Base-by-base conservation (phyloP, 345 rosid species). In the Passiflora organensis region DNA sequence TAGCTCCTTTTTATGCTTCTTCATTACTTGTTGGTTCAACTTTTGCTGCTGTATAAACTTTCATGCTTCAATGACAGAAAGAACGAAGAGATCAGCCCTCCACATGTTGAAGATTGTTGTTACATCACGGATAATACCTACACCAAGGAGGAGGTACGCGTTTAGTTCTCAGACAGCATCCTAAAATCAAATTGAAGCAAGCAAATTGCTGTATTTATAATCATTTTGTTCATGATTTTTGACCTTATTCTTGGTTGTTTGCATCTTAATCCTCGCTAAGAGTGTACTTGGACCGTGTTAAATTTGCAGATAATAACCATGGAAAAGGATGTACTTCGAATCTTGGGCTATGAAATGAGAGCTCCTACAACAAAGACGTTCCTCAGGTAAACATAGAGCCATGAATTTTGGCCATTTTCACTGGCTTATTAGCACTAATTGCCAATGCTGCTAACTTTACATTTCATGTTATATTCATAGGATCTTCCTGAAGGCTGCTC, bases 11-110 rank as follows among this genome's bases (percentile, higher is more conserved):
- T 21, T 0, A 15, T 24, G 18, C 13, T 39, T 1, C 10, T 48
- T 49, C 0, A 1, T 22, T n/a, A 28, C 47, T 47, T 15, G 12
- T n/a, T 32, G 14, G 15, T 42, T 4, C 32, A n/a, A n/a, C 23
- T 13, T 6, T 41, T 42, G 13, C 2, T 0, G 16, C 32, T 47
- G 10, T 23, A 3, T n/a, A 17, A 13, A 10, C 34, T 12, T 36
- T 48, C 12, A 12, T 44, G 25, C 5, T 46, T 59, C 39, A 43
- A 41, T 45, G 28, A 17, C 41, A 66, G 71, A 49, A 66, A 66
- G 50, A 59, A 66, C 45, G 64, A 66, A 59, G 71, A 66, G 50
- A 53, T 59, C 21, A 59, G 47, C 48, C 71, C 71, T 12, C 71
- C 60, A 12, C 34, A 48, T 41, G 65, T 53, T 20, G 71, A 66